phyloP scores from a whole-genome alignment of 176 grass and related monocot species.

The Poa annua region DNA sequence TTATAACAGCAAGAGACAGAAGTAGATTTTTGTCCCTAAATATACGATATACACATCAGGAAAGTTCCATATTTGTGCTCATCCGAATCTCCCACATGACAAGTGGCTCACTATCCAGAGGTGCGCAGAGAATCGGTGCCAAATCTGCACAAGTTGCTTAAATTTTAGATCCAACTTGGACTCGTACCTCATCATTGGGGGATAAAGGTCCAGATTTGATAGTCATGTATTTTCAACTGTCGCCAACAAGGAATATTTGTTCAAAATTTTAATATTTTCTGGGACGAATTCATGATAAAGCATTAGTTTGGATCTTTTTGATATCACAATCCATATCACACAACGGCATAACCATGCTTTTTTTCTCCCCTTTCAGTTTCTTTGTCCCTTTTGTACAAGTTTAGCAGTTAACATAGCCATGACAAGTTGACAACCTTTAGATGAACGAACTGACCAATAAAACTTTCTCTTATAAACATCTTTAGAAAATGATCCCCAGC shows the following conservation, averaged over 20 bases:
- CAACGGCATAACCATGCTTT: not conserved
- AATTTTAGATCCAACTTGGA: conserved; percentile 19
- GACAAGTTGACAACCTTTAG: not conserved
- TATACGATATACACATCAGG: not conserved
- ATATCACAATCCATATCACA: not conserved
- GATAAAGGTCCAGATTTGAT: conserved; percentile 6
- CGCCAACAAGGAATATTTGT: not conserved
- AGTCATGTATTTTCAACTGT: not conserved
- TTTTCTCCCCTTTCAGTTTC: not conserved
- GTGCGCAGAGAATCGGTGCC: not conserved
- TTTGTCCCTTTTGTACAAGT: conserved; percentile 8
- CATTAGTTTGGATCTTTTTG: not conserved
- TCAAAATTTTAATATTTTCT: not conserved
- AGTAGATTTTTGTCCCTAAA: conserved; percentile 17
- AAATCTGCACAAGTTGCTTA: conserved; percentile 15
- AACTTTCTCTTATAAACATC: not conserved
- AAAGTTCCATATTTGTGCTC: not conserved
- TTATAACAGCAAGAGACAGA: conserved; percentile 2
- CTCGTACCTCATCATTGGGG: conserved; percentile 12
- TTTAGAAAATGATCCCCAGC: not conserved
- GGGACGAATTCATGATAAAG: not conserved
- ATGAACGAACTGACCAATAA: not conserved
- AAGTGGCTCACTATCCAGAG: not conserved
- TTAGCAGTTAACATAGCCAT: not conserved
- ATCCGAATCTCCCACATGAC: conserved; percentile 37